A percentile compares a stretch with the other conserved stretches of the same genome.
These are phyloP conservation scores for Aspergillus baeticus DNA, from an alignment of 495 filamentous ascomycete species.

Conservation along the genomic window DNA sequence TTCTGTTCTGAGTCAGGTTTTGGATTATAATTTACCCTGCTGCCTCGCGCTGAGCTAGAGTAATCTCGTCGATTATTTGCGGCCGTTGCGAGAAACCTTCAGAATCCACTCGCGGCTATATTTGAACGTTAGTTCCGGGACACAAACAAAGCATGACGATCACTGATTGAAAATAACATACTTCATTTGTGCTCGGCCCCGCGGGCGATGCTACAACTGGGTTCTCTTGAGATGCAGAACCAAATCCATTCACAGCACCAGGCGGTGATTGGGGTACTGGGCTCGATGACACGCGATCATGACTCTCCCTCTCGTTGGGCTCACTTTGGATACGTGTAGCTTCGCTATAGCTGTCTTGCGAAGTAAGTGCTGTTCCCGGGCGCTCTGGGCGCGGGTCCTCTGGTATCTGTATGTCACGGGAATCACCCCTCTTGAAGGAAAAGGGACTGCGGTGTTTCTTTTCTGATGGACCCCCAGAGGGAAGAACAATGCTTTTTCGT, in stretches of 20 bases:
- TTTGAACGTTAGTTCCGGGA: conserved; percentile 3
- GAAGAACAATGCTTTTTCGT: conserved; percentile 47
- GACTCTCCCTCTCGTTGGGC: conserved; percentile 25
- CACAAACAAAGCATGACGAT: no score
- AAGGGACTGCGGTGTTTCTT: conserved; percentile 51
- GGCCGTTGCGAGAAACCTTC: conserved; percentile 70
- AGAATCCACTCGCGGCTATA: conserved; percentile 50
- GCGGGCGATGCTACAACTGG: conserved; percentile 18
- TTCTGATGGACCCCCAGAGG: conserved; percentile 40
- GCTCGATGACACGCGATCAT: conserved; percentile 20
- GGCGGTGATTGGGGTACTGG: conserved; percentile 22
- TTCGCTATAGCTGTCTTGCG: conserved; percentile 30
- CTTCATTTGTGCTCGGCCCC: conserved; percentile 25
- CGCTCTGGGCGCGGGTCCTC: conserved; percentile 37
- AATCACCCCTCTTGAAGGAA: conserved; percentile 51
- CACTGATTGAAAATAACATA: conserved; percentile 9
- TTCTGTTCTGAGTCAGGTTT: background rate
- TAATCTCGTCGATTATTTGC: conserved; percentile 72
- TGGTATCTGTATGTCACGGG: conserved; percentile 42
- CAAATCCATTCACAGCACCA: conserved; percentile 31
- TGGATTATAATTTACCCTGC: conserved; percentile 47
- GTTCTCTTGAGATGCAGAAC: conserved; percentile 16
- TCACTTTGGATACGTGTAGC: conserved; percentile 32
- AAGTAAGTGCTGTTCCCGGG: conserved; percentile 37
- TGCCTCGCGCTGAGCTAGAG: conserved; percentile 78